Percentiles rank a stretch among this genome's conserved stretches.
These are phyloP conservation scores for Penicillium roqueforti DNA, from an alignment of 495 filamentous ascomycete genomes.

Conservation along the genomic window DNA sequence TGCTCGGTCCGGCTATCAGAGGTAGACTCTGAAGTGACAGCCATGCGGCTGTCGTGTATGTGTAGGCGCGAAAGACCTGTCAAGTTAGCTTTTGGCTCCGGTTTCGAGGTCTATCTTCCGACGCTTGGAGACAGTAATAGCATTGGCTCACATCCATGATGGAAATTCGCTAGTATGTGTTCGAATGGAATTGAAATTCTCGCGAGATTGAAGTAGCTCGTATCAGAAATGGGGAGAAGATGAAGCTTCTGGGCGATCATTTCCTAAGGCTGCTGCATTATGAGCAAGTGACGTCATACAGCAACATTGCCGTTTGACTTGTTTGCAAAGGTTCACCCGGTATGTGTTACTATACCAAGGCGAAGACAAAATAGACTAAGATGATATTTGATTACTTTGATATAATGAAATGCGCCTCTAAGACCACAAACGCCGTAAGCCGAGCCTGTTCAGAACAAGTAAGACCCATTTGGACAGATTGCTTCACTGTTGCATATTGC, in stretches of 20 bases:
- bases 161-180: background rate
- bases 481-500: constrained; percentile 31
- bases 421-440: constrained; percentile 7
- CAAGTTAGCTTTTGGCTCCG: background rate
- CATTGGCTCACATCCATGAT: constrained; percentile 18
- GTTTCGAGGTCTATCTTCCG: background rate
- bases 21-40: constrained; percentile 62
- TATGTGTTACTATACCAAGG: background rate
- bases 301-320: background rate
- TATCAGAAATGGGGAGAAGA: background rate
- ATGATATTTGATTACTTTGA: background rate
- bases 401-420: constrained; percentile 8
- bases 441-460: background rate
- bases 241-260: background rate
- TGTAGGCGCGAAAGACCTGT: constrained; percentile 64
- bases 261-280: constrained; percentile 4
- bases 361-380: background rate
- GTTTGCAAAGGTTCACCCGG: background rate
- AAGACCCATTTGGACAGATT: constrained; percentile 1
- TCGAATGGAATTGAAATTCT: background rate
- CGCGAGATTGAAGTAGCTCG: background rate
- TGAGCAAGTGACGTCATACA: constrained; percentile 2
- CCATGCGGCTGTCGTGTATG: constrained; percentile 63
- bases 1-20: constrained; percentile 59
- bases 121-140: background rate